Conservation (phyloP, 768 basidiomycete species). For the Cubamyces sp. region DNA sequence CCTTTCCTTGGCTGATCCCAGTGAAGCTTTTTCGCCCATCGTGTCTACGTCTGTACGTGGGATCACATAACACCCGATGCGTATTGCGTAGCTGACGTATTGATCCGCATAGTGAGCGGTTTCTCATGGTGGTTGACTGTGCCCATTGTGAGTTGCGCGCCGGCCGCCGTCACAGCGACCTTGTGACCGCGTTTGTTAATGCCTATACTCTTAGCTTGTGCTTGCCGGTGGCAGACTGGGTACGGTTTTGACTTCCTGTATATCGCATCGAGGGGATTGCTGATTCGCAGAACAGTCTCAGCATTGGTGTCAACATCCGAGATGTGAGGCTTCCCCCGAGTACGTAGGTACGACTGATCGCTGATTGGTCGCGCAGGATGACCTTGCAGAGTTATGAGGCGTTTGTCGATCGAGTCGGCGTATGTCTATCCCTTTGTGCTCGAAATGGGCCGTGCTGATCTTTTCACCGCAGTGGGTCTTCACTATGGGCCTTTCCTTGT, state of each 20-base stretch:
- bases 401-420: constrained; percentile 27
- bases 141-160: constrained; percentile 15
- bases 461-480: constrained; percentile 32
- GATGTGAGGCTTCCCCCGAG: constrained; percentile 9
- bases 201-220: constrained; percentile 2
- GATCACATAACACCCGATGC: background rate
- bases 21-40: constrained; percentile 33
- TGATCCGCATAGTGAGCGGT: constrained; percentile 20
- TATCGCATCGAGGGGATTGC: background rate
- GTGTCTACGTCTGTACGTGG: constrained; percentile 29
- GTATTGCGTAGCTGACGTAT: constrained; percentile 1
- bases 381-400: constrained; percentile 20
- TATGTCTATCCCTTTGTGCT: background rate
- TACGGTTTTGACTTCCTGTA: background rate
- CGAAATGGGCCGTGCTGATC: background rate
- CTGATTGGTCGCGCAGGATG: constrained; percentile 18
- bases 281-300: background rate
- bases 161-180: background rate
- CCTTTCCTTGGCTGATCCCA: background rate
- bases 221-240: constrained; percentile 19
- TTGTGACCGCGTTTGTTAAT: background rate
- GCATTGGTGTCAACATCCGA: constrained; percentile 25
- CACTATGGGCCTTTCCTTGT: constrained; percentile 32
- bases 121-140: constrained; percentile 23
- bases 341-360: background rate